Evolutionary conservation across 768 basidiomycete species (phyloP).

Genomic region (Agaricus subrufescens): DNA sequence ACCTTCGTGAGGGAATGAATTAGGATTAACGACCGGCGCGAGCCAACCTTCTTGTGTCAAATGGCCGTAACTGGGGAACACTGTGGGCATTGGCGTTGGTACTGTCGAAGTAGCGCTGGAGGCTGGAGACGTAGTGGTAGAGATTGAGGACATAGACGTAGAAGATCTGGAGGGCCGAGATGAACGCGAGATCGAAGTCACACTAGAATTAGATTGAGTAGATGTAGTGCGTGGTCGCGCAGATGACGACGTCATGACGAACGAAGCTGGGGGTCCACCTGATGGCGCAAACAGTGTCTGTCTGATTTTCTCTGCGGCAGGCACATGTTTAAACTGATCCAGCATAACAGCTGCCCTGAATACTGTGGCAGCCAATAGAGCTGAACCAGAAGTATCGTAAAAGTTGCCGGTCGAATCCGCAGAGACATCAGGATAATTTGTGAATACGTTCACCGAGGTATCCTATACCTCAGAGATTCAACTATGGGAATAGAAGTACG

Average conservation of each 20-base stretch:
- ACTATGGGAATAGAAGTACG: background rate
- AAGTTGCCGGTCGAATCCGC: conserved; percentile 41
- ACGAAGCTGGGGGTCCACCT: conserved; percentile 1
- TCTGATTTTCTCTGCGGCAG: conserved; percentile 54
- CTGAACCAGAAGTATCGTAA: conserved; percentile 67
- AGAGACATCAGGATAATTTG: conserved; percentile 61
- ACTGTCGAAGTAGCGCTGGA: background rate
- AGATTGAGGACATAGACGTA: background rate
- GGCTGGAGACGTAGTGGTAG: background rate
- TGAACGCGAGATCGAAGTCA: no score
- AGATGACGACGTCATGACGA: conserved; percentile 14
- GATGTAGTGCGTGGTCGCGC: conserved; percentile 4
- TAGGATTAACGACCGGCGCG: conserved; percentile 71
- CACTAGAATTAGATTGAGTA: background rate
- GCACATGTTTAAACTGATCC: conserved; percentile 44
- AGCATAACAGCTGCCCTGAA: conserved; percentile 58
- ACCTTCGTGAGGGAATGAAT: conserved; percentile 44
- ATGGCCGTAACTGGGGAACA: conserved; percentile 30
- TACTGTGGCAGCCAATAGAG: conserved; percentile 71
- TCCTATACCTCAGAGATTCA: conserved; percentile 26
- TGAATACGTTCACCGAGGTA: conserved; percentile 42
- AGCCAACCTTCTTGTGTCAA: conserved; percentile 63
- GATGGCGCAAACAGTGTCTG: conserved; percentile 28
- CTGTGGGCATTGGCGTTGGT: background rate
- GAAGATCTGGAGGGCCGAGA: no score